Conservation (phyloP, 192 early-diverging fungal genomes). For the Coemansia sp. region DNA sequence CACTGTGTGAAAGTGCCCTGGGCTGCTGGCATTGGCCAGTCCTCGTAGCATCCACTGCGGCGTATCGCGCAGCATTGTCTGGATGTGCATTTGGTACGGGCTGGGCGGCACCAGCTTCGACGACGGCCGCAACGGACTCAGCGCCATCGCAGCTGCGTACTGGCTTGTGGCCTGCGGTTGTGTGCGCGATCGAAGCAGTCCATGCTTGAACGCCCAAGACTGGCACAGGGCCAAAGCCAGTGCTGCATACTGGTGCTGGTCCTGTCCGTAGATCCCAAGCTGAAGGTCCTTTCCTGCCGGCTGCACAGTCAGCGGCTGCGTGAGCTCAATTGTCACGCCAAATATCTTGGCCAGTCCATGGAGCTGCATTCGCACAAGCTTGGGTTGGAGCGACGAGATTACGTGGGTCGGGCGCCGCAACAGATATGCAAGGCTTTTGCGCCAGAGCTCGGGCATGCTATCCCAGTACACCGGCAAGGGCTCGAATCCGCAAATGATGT, state of each 20-base stretch:
- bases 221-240: constrained; percentile 42
- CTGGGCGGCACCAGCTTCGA: constrained; percentile 21
- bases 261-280: constrained; percentile 34
- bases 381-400: constrained; percentile 38
- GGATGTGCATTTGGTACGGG: constrained; percentile 19
- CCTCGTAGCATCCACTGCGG: constrained; percentile 50
- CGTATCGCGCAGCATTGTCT: constrained; percentile 19
- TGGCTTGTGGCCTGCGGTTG: constrained; percentile 29
- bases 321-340: constrained; percentile 35
- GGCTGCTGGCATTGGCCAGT: constrained; percentile 23
- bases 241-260: constrained; percentile 35
- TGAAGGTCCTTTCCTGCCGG: constrained; percentile 25
- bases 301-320: constrained; percentile 19
- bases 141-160: constrained; percentile 16
- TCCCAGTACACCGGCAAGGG: constrained; percentile 28
- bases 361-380: constrained; percentile 38
- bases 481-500: constrained; percentile 42
- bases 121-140: constrained; percentile 21
- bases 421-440: constrained; percentile 29
- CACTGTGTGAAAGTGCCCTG: constrained; percentile 26
- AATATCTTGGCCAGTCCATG: constrained; percentile 25
- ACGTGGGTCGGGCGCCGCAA: constrained; percentile 31
- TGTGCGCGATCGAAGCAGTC: constrained; percentile 26
- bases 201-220: constrained; percentile 35
- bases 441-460: constrained; percentile 35